These are phyloP conservation scores for Metschnikowia orientalis DNA, from an alignment of 805 yeast species.

Conservation along the genomic window DNA sequence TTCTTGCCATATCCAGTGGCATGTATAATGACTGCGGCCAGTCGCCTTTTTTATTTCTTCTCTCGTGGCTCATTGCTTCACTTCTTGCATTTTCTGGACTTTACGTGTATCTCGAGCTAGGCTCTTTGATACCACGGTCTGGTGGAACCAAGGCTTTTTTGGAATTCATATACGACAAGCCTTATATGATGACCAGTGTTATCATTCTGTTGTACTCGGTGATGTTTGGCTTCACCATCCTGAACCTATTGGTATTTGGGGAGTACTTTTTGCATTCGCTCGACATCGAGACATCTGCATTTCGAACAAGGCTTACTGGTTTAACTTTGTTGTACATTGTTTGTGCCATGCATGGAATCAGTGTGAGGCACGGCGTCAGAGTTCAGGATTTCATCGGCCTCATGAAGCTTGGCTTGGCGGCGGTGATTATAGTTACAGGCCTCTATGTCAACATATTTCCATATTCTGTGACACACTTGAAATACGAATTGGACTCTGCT, in stretches of 20 bases:
- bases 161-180: conserved; percentile 61
- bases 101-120: conserved; percentile 63
- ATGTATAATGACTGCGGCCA: conserved; percentile 67
- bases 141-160: conserved; percentile 75
- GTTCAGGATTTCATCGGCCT: conserved; percentile 62
- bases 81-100: conserved; percentile 62
- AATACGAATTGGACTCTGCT: conserved; percentile 35
- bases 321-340: conserved; percentile 26
- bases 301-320: conserved; percentile 31
- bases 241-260: conserved; percentile 58
- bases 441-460: conserved; percentile 53
- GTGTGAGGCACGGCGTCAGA: conserved; percentile 55
- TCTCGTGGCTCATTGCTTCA: conserved; percentile 62
- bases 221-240: conserved; percentile 50
- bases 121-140: conserved; percentile 64
- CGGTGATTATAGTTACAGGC: conserved; percentile 54
- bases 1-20: conserved; percentile 67
- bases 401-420: conserved; percentile 52
- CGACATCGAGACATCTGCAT: conserved; percentile 37
- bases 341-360: conserved; percentile 49
- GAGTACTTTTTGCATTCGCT: conserved; percentile 49
- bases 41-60: conserved; percentile 54
- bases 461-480: conserved; percentile 39
- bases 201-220: conserved; percentile 47
- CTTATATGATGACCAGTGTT: conserved; percentile 51